Evolutionary conservation across 306 rosid species (phyloP).

Genomic region (Rosa lucieae): DNA sequence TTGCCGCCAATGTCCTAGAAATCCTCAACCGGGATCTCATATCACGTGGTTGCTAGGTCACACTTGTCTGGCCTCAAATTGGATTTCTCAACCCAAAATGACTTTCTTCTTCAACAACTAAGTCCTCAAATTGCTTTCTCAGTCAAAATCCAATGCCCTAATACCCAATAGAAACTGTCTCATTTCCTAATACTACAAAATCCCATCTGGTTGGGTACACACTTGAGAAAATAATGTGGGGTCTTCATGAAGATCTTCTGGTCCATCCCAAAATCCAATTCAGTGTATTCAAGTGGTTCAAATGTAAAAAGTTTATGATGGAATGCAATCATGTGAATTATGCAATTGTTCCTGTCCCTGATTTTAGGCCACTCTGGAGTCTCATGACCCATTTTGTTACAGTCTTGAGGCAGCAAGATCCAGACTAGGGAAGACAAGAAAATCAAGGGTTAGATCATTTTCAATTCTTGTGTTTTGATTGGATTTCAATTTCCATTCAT

Average conservation of each 20-base stretch:
- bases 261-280: slow-evolving; percentile 13
- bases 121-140: background rate
- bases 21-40: slow-evolving; percentile 38
- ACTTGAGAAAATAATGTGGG: slow-evolving; percentile 34
- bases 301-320: background rate
- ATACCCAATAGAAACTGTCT: slow-evolving; percentile 27
- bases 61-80: slow-evolving; percentile 33
- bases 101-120: slow-evolving; percentile 13
- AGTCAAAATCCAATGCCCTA: slow-evolving; percentile 43
- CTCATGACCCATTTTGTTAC: background rate
- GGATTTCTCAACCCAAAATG: slow-evolving; percentile 6
- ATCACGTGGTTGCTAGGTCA: slow-evolving; percentile 62
- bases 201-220: slow-evolving; percentile 22
- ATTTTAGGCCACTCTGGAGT: background rate
- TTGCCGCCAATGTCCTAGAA: slow-evolving; percentile 45
- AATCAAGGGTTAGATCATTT: background rate
- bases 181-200: slow-evolving; percentile 27
- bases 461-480: background rate
- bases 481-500: background rate
- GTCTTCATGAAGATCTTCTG: slow-evolving; percentile 25
- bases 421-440: slow-evolving; percentile 6
- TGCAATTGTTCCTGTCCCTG: background rate
- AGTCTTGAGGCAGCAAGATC: slow-evolving; percentile 12
- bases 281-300: background rate
- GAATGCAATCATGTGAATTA: background rate